phyloP scores from a whole-genome alignment of 2,329 filamentous ascomycete species.

The Diaporthe citrichinensis region DNA sequence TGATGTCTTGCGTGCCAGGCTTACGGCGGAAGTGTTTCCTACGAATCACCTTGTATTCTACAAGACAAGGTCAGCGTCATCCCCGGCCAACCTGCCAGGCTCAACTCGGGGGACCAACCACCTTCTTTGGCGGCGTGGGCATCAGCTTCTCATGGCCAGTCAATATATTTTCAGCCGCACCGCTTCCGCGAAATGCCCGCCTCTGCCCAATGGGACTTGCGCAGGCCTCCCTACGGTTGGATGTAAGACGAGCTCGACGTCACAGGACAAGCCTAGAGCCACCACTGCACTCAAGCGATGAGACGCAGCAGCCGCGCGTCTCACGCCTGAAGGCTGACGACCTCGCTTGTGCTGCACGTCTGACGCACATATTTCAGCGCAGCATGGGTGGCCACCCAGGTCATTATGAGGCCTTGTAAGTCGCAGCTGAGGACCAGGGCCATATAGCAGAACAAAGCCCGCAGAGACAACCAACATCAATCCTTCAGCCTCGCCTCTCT shows the following conservation, averaged over 20 bases:
- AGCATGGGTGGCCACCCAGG: slow-evolving; percentile 5
- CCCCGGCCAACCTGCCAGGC: background rate
- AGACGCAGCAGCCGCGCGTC: slow-evolving; percentile 32
- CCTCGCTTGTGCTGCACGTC: slow-evolving; percentile 28
- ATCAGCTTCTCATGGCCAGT: background rate
- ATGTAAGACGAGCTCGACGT: slow-evolving; percentile 8
- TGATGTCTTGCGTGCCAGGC: background rate
- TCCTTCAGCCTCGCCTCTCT: background rate
- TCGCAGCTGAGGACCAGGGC: background rate
- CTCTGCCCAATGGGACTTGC: background rate
- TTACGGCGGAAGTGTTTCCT: background rate
- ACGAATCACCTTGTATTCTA: background rate
- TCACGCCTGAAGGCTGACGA: slow-evolving; percentile 17
- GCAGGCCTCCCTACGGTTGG: background rate
- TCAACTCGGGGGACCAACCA: background rate
- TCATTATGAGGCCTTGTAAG: slow-evolving; percentile 13
- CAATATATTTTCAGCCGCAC: background rate
- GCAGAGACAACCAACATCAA: background rate
- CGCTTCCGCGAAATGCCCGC: background rate
- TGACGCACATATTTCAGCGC: slow-evolving; percentile 16
- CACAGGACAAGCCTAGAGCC: background rate
- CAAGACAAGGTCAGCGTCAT: background rate
- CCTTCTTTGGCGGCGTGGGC: too few species aligned
- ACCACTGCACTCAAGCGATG: background rate
- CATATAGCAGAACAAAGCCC: background rate